phyloP scores from a whole-genome alignment of 768 basidiomycete genomes.

The Pholiota conissans region DNA sequence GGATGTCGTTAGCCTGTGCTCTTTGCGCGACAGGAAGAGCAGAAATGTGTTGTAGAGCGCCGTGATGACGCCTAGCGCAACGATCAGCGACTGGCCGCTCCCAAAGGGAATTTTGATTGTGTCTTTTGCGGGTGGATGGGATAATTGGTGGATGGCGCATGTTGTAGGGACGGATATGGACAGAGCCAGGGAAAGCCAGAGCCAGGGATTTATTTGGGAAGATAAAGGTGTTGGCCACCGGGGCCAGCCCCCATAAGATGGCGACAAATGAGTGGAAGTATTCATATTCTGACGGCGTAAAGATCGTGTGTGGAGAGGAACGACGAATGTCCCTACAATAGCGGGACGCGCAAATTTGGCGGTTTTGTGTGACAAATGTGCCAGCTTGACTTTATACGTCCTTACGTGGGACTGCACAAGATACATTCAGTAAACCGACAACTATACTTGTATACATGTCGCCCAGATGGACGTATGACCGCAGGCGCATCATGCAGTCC shows the following conservation, averaged over 20 bases:
- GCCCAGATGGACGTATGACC: neutral
- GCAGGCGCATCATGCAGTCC: neutral
- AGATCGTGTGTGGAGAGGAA: neutral
- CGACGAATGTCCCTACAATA: neutral
- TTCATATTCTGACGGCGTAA: neutral
- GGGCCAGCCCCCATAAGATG: neutral
- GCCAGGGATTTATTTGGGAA: constrained; percentile 3
- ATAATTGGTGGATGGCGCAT: neutral
- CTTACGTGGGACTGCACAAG: neutral
- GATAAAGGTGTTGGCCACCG: constrained; percentile 7
- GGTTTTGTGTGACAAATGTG: neutral
- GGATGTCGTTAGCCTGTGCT: neutral
- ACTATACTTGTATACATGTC: too few species aligned
- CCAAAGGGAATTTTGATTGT: neutral
- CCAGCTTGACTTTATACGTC: neutral
- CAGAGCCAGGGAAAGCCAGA: constrained; percentile 11
- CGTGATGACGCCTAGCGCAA: neutral
- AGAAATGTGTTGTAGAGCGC: constrained; percentile 9
- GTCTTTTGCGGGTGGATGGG: neutral
- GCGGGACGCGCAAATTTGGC: neutral
- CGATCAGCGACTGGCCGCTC: neutral
- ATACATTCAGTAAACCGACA: neutral
- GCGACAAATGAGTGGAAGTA: neutral
- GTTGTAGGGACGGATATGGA: constrained; percentile 2
- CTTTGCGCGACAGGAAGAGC: constrained; percentile 11